Evolutionary conservation across 352 stramenopile genomes (phyloP).

Genomic region (Thalassiosira mediterranea): DNA sequence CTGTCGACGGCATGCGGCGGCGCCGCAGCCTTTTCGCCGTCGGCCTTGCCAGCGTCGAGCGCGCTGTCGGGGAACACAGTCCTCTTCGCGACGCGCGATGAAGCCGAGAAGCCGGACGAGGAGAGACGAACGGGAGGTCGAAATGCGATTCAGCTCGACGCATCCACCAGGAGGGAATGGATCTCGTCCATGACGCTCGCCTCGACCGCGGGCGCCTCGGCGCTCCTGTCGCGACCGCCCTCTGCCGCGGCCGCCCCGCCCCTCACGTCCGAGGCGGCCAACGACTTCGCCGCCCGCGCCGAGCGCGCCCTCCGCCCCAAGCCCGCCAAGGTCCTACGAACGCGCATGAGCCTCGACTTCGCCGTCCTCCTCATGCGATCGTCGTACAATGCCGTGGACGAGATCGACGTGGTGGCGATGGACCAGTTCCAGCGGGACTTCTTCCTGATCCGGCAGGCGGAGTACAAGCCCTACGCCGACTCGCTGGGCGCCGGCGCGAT

Average conservation of each 20-base stretch:
- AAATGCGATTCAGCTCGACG: too few species aligned
- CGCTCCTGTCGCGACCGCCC: constrained; percentile 7
- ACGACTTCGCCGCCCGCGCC: constrained; percentile 52
- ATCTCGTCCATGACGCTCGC: constrained; percentile 7
- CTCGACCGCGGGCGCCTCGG: background rate
- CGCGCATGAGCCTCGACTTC: constrained; percentile 79
- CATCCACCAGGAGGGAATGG: constrained; percentile 34
- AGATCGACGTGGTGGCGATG: constrained; percentile 81
- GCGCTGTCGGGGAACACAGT: too few species aligned
- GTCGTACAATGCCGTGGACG: constrained; percentile 81
- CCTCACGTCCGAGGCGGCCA: constrained; percentile 61
- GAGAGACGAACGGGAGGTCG: background rate
- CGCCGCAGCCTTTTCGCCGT: constrained; percentile 15
- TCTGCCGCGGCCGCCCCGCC: constrained; percentile 52
- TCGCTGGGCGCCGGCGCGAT: constrained; percentile 49
- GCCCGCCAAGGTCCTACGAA: constrained; percentile 64
- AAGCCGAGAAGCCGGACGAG: background rate
- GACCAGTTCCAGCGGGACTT: constrained; percentile 84
- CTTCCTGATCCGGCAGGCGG: constrained; percentile 72
- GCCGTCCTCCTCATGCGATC: constrained; percentile 81
- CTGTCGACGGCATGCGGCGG: background rate
- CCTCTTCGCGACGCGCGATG: too few species aligned
- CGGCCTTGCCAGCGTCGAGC: too few species aligned
- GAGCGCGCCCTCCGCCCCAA: constrained; percentile 64
- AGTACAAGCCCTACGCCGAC: constrained; percentile 77